Evolutionary conservation across 2,329 filamentous ascomycete genomes (phyloP).

Genomic region (Lojkania enalia): DNA sequence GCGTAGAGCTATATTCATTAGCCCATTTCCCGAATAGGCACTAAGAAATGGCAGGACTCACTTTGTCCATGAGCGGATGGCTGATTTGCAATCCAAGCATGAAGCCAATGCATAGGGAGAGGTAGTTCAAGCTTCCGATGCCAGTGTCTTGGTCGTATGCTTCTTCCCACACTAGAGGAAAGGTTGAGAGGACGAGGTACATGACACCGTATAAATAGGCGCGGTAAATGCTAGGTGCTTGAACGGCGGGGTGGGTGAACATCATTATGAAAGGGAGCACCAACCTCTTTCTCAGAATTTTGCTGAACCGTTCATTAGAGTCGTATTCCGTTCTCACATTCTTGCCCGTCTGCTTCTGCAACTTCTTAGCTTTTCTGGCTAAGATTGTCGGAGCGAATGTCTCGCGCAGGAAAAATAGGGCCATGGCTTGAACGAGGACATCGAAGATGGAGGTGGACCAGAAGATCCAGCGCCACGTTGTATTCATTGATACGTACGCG

Average conservation of each 20-base stretch:
- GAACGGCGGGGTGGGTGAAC: slow-evolving; percentile 62
- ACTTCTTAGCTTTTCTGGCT: slow-evolving; percentile 47
- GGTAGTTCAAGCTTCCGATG: slow-evolving; percentile 65
- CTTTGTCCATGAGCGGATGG: slow-evolving; percentile 52
- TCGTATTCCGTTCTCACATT: slow-evolving; percentile 47
- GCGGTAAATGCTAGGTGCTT: slow-evolving; percentile 57
- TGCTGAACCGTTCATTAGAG: slow-evolving; percentile 29
- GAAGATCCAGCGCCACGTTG: slow-evolving; percentile 71
- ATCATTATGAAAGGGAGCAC: slow-evolving; percentile 55
- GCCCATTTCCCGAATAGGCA: not conserved
- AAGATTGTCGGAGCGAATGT: slow-evolving; percentile 54
- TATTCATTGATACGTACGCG: slow-evolving; percentile 30
- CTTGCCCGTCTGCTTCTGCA: slow-evolving; percentile 50
- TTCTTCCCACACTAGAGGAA: slow-evolving; percentile 59
- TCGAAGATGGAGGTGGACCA: slow-evolving; percentile 66
- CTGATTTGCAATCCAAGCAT: slow-evolving; percentile 49
- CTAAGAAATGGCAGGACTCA: slow-evolving; percentile 15
- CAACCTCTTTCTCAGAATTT: slow-evolving; percentile 30
- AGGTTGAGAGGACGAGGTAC: slow-evolving; percentile 66
- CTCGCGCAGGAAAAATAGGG: slow-evolving; percentile 61
- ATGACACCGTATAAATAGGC: slow-evolving; percentile 64
- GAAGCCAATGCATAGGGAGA: slow-evolving; percentile 65
- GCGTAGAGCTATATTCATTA: slow-evolving; percentile 33
- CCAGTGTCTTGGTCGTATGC: slow-evolving; percentile 60
- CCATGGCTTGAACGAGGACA: slow-evolving; percentile 61